phyloP scores from a whole-genome alignment of 129 eudicot genomes.

The Tanacetum coccineum region DNA sequence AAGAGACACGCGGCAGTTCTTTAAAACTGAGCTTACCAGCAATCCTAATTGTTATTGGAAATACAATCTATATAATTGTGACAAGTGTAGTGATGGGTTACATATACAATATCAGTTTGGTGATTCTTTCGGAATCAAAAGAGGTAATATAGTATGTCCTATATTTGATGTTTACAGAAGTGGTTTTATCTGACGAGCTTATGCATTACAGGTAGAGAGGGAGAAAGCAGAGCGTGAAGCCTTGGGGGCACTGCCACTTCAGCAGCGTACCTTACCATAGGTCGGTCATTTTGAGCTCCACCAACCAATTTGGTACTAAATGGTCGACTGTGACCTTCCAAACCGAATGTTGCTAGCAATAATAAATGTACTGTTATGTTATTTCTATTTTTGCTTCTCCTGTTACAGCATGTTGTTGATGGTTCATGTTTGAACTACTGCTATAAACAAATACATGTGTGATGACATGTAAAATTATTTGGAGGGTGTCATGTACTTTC shows the following conservation, averaged over 20 bases:
- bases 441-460: slow-evolving; percentile 5
- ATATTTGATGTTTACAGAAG: neutral
- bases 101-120: neutral
- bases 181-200: neutral
- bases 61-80: too few species aligned
- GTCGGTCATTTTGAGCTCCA: neutral
- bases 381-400: slow-evolving; percentile 4
- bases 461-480: neutral
- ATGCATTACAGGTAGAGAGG: slow-evolving; percentile 44
- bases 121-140: neutral
- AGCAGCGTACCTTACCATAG: slow-evolving; percentile 50
- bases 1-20: too few species aligned
- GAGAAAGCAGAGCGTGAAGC: slow-evolving; percentile 68
- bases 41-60: too few species aligned
- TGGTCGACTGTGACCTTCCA: neutral
- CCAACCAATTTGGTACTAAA: slow-evolving; percentile 5
- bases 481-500: neutral
- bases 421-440: neutral
- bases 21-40: too few species aligned
- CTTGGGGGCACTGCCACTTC: slow-evolving; percentile 60
- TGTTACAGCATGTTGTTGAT: slow-evolving; percentile 5
- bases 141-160: neutral
- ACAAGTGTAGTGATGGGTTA: too few species aligned
- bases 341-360: neutral
- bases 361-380: slow-evolving; percentile 9